Base-by-base conservation (phyloP, 768 basidiomycete species). In the Mrakia hoshinonis region DNA sequence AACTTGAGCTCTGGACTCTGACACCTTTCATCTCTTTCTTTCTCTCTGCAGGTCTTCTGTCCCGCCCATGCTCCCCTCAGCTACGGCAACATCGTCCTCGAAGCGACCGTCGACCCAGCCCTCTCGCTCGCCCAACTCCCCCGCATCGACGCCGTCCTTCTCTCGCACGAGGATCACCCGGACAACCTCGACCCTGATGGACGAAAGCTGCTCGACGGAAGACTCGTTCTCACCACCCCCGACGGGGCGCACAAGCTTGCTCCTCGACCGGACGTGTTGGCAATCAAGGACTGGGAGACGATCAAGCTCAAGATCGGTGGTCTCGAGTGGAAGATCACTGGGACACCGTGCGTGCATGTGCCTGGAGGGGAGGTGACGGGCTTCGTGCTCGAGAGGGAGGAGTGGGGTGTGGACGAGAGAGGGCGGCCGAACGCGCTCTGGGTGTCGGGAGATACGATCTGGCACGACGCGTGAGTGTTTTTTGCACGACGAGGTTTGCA, bases 141-240 rank as follows among this genome's bases (percentile, higher is more conserved):
- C 26, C 5, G 5, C 54, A 55, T 55, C 54, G 54, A 55, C 26
- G 3, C 4, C 26, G 24, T 55, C 54, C 54, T 55, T 29, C 54
- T 55, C 26, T 55, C 54, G 4, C 54, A 55, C 54, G 54, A 55
- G 26, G 54, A 55, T 29, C 54, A 55, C 54, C n/a, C 54, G 15
- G 54, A 55, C 24, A 55, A 55, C 26, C 54, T 55, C 3, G 54
- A 55, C 54, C 7, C 22, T 29, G 54, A 55, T 15, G 54, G 54
- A 11, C 54, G 54, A 31, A n/a, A 29, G 26, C 54, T 55, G 7
- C 54, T 55, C 22, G 54, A 55, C 15, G 54, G 24, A 11, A 3
- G 54, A 6, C 54, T 26, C 7, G 54, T 55, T 11, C 26, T 55
- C n/a, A 55, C 54, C 24, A 55, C 54, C 6, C 54, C 54, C 54